These are phyloP conservation scores for Microstegium vimineum DNA, from an alignment of 176 grass and related monocot species.

Conservation along the genomic window DNA sequence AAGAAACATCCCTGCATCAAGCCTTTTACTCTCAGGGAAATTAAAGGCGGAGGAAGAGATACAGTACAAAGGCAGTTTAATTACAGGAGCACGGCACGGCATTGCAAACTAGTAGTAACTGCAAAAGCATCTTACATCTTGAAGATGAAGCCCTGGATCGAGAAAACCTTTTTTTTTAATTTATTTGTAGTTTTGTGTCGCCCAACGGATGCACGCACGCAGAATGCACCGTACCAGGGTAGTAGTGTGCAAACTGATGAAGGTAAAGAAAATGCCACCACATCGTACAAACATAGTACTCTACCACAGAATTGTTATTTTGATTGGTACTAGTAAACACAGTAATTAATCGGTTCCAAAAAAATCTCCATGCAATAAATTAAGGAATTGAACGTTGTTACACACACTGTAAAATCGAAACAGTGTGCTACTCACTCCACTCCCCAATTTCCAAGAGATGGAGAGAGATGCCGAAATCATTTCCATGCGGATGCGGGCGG, in stretches of 20 bases:
- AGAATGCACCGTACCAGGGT: too few species aligned
- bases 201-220: not conserved
- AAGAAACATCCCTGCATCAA: not conserved
- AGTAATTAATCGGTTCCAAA: not conserved
- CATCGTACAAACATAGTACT: not conserved
- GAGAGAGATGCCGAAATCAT: constrained; percentile 37
- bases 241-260: not conserved
- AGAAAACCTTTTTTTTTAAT: not conserved
- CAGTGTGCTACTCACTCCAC: not conserved
- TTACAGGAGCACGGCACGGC: not conserved
- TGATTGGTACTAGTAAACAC: too few species aligned
- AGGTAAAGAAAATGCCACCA: not conserved
- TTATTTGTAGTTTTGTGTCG: not conserved
- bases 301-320: not conserved
- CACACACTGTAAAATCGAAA: not conserved
- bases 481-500: constrained; percentile 19
- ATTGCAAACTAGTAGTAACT: not conserved
- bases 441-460: not conserved
- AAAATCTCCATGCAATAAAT: not conserved
- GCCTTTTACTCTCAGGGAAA: not conserved
- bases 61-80: not conserved
- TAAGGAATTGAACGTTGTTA: not conserved
- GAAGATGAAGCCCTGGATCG: not conserved
- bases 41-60: not conserved
- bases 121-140: not conserved